Evolutionary conservation across 2,329 filamentous ascomycete species (phyloP), one percentile per base, ranked within the genome.

Genomic region (Trichoderma harzianum): DNA sequence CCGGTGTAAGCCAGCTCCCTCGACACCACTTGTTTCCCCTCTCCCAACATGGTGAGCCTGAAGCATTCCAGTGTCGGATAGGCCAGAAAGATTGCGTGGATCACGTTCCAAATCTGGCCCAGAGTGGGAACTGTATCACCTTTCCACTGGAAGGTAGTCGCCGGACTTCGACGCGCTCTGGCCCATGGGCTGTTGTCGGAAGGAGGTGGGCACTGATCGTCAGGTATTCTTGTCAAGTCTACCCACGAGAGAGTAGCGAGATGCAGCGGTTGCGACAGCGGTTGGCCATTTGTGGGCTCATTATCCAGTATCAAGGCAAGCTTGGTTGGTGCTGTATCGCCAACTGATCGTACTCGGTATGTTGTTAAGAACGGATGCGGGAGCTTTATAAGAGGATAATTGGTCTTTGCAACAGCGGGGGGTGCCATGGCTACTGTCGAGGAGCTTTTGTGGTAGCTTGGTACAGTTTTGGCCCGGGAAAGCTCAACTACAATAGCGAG

Each of bases 71-170:
- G 66, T 3, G 70, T 62, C 2, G 76, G 74, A 24, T 60, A 34
- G 30, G 30, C 57, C 57, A 76, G 83, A 78, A 85, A 85, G 71
- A 86, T 80, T 67, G 82, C 81, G 75, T 87, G 87, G 66, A 85
- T 76, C 60, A 85, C 79, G 30, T 87, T 83, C 86, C 86, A 87
- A 30, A 83, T 79, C 76, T 87, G 85, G 4, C 79, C 83, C 16
- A 84, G 76, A 0, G 84, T 84, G 1, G 85, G 84, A 7, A 78
- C 66, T 4, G 77, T 72, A 4, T 79, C 70, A 28, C 75, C 76
- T 16, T 81, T 79, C 85, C 85, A 87, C 69, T 77, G 74, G 73
- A 85, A 76, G 3, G 78, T 78, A 69, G 83, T 83, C 21, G 81
- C 79, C 1, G 85, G 85, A 8, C 83, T 84, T 65, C 86, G 84